A percentile compares a stretch with the other conserved stretches of the same genome.
These are phyloP conservation scores for Blastobotrys serpentis DNA, from an alignment of 1,139 yeast species.

Conservation along the genomic window DNA sequence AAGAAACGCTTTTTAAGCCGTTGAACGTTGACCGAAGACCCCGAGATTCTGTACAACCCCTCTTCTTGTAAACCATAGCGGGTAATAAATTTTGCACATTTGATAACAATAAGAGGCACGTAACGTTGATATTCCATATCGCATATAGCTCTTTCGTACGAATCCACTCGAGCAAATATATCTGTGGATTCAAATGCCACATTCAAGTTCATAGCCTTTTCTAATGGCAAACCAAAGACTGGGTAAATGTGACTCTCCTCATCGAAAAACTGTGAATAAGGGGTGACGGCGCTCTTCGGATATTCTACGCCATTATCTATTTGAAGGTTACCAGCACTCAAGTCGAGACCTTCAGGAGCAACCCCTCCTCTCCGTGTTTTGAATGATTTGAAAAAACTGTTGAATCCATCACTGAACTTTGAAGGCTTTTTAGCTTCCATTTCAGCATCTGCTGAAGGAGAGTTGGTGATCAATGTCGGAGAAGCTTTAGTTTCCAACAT, in stretches of 20 bases:
- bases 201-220: constrained; percentile 29
- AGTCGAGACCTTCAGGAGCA: constrained; percentile 7
- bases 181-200: constrained; percentile 17
- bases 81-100: constrained; percentile 27
- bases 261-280: not conserved
- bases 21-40: too few species aligned
- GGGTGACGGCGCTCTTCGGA: constrained; percentile 7
- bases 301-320: not conserved
- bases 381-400: constrained; percentile 8
- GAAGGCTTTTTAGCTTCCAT: not conserved
- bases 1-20: constrained; percentile 63
- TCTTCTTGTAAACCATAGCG: constrained; percentile 65
- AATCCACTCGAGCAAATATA: constrained; percentile 18
- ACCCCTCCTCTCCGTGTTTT: not conserved
- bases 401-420: too few species aligned
- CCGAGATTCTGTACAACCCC: too few species aligned
- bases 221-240: constrained; percentile 32
- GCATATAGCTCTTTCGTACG: constrained; percentile 23
- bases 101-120: constrained; percentile 30
- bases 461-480: constrained; percentile 11
- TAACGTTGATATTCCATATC: constrained; percentile 23
- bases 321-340: not conserved
- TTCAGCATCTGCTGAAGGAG: not conserved
- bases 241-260: constrained; percentile 18
- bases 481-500: constrained; percentile 10